These are phyloP conservation scores for Sporothrix sp. DNA, from an alignment of 2,329 filamentous ascomycete genomes.

Conservation along the genomic window DNA sequence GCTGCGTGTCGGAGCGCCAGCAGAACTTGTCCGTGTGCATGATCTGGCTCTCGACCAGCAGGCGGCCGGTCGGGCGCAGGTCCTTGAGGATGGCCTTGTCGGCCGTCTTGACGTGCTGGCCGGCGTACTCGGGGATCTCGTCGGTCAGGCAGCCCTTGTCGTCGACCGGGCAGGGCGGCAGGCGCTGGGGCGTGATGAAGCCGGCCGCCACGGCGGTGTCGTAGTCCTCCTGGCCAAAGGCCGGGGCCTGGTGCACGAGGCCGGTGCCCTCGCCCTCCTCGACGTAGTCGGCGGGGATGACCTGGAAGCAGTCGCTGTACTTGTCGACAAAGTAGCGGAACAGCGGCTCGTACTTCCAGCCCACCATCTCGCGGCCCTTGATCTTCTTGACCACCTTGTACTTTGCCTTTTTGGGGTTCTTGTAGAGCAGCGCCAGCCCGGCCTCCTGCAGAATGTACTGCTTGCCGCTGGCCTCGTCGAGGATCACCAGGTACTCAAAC, in stretches of 20 bases:
- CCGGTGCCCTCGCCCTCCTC: slow-evolving; percentile 85
- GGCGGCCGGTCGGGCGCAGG: slow-evolving; percentile 63
- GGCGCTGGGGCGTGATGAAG: slow-evolving; percentile 64
- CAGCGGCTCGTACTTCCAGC: slow-evolving; percentile 79
- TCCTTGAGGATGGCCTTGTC: slow-evolving; percentile 91
- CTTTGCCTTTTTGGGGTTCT: slow-evolving; percentile 91
- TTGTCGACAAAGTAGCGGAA: slow-evolving; percentile 87
- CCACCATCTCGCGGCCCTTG: slow-evolving; percentile 74
- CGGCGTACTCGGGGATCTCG: slow-evolving; percentile 69
- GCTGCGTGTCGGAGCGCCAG: slow-evolving; percentile 84
- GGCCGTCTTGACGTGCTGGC: slow-evolving; percentile 82
- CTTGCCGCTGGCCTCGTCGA: slow-evolving; percentile 72
- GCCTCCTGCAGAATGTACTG: slow-evolving; percentile 79
- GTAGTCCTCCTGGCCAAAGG: slow-evolving; percentile 96
- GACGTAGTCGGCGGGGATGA: slow-evolving; percentile 77
- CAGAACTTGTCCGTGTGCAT: slow-evolving; percentile 92
- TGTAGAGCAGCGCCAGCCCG: slow-evolving; percentile 74
- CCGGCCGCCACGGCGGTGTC: slow-evolving; percentile 66
- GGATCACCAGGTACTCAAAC: slow-evolving; percentile 76
- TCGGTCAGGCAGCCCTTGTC: slow-evolving; percentile 68
- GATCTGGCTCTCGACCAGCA: slow-evolving; percentile 79
- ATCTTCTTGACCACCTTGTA: slow-evolving; percentile 74
- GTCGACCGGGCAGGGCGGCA: slow-evolving; percentile 87
- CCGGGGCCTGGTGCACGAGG: slow-evolving; percentile 87
- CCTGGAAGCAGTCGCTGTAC: slow-evolving; percentile 76